Evolutionary conservation across 208 protist genomes (phyloP).

Genomic region (Zelonia costaricensis): DNA sequence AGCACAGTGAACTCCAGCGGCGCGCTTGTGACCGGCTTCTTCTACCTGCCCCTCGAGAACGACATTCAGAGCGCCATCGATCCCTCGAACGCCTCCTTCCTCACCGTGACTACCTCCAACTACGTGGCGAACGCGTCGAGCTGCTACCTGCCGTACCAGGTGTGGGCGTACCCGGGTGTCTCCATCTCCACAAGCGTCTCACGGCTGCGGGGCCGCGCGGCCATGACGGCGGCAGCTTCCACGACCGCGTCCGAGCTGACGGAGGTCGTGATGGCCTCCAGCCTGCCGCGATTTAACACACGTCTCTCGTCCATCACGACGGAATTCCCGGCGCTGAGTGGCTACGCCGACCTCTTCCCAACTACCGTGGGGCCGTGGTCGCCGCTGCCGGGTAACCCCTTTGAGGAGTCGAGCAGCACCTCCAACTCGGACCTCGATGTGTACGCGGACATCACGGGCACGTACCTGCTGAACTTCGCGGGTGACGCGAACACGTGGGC

Average conservation of each 20-base stretch:
- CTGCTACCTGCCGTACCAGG: slow-evolving; percentile 11
- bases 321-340: background rate
- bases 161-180: slow-evolving; percentile 18
- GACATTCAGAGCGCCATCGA: slow-evolving; percentile 19
- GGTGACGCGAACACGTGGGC: slow-evolving; percentile 4
- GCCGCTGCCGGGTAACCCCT: slow-evolving; percentile 9
- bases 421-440: background rate
- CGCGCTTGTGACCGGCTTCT: background rate
- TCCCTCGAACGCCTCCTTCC: background rate
- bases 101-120: background rate
- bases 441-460: slow-evolving; percentile 4
- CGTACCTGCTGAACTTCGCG: slow-evolving; percentile 16
- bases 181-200: no score
- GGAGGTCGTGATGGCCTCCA: background rate
- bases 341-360: slow-evolving; percentile 3
- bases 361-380: background rate
- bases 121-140: slow-evolving; percentile 18
- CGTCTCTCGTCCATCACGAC: background rate
- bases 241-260: background rate
- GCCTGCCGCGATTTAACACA: slow-evolving; percentile 1
- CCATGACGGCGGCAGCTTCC: background rate
- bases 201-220: no score
- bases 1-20: background rate
- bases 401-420: background rate
- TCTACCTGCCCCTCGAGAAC: background rate